Evolutionary conservation across 129 eudicot genomes (phyloP).

Genomic region (Pulicaria dysenterica): DNA sequence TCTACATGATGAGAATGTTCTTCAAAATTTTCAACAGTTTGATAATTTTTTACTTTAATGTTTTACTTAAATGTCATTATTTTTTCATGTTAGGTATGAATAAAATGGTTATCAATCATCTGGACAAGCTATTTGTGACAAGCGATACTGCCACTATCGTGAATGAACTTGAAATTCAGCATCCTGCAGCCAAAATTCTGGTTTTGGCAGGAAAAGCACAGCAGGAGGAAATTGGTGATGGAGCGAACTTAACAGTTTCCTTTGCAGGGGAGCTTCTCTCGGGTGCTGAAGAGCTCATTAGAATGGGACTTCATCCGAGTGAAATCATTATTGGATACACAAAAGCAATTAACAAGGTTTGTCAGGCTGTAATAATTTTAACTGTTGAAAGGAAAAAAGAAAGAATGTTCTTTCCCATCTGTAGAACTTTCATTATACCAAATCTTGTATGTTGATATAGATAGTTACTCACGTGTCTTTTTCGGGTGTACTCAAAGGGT

Average conservation of each 20-base stretch:
- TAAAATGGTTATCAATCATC: conserved; percentile 95
- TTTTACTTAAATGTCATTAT: not conserved
- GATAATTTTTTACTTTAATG: too few species aligned
- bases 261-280: conserved; percentile 93
- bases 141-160: conserved; percentile 93
- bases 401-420: too few species aligned
- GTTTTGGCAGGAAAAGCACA: conserved; percentile 92
- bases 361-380: not conserved
- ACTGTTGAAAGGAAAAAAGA: too few species aligned
- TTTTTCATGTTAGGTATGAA: conserved; percentile 62
- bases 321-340: conserved; percentile 86
- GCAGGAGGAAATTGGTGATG: conserved; percentile 93
- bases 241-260: conserved; percentile 80
- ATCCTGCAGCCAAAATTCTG: conserved; percentile 86
- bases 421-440: too few species aligned
- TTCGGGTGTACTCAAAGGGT: too few species aligned
- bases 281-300: conserved; percentile 89
- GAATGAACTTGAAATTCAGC: conserved; percentile 92
- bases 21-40: too few species aligned
- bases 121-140: conserved; percentile 90
- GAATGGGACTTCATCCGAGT: conserved; percentile 95
- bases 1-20: too few species aligned
- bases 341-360: conserved; percentile 72
- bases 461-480: too few species aligned
- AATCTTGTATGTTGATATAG: too few species aligned